Evolutionary conservation across 768 basidiomycete species (phyloP).

Genomic region (Agaricus sinodeliciosus): DNA sequence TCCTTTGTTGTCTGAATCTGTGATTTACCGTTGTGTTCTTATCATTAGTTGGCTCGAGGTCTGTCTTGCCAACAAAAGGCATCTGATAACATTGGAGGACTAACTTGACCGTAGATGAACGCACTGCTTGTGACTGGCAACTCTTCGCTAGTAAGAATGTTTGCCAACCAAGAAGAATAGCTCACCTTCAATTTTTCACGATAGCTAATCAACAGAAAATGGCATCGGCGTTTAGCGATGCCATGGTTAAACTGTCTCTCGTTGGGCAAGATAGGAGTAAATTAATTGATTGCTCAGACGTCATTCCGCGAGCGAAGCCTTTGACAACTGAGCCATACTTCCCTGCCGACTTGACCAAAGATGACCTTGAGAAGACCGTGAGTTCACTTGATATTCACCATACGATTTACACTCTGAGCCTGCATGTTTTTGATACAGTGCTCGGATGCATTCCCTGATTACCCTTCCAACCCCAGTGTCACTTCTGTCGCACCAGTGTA

Average conservation of each 20-base stretch:
- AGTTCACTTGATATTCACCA: not conserved
- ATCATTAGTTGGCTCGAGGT: conserved; percentile 7
- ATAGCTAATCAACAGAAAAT: conserved; percentile 27
- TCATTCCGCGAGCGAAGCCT: conserved; percentile 28
- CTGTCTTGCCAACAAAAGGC: not conserved
- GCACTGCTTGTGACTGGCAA: conserved; percentile 48
- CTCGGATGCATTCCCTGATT: conserved; percentile 2
- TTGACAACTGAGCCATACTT: not conserved
- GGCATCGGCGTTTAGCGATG: conserved; percentile 29
- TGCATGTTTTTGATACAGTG: not conserved
- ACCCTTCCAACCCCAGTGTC: conserved; percentile 4
- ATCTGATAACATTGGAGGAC: not conserved
- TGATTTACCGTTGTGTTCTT: not conserved
- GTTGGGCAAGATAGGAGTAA: conserved; percentile 31
- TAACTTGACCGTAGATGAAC: conserved; percentile 23
- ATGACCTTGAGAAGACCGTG: conserved; percentile 1
- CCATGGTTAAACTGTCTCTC: conserved; percentile 37
- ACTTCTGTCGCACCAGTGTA: conserved; percentile 6
- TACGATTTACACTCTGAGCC: not conserved
- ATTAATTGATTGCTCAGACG: conserved; percentile 38
- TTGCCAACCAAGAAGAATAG: not conserved
- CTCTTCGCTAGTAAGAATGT: conserved; percentile 26
- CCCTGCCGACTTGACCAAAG: not conserved
- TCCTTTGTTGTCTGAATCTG: not conserved
- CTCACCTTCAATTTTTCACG: not conserved